Evolutionary conservation across 257 asterid species (phyloP), one percentile per base, ranked within the genome.

Genomic region (Gentiana dahurica): DNA sequence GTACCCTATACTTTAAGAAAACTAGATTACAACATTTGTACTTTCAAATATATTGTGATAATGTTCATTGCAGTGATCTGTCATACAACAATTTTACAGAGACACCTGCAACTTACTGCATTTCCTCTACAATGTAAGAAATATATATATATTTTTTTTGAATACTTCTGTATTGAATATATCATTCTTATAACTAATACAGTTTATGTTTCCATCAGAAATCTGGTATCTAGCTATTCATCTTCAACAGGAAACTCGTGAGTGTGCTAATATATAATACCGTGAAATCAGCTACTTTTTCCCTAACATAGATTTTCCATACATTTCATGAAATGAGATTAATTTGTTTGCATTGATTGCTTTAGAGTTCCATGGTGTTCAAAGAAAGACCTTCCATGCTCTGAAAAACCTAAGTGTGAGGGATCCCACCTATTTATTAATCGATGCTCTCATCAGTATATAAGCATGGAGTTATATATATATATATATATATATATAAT

Each of bases 31-130:
- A 24, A 24, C 24, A 24, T 24, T 24, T 24, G 24, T 41, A 41
- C 44, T 41, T 41, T 2, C 9, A 41, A 41, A 51, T 8, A 58
- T 57, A n/a, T 5, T 50, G 32, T 67, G 54, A 41, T 58, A 50
- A 63, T 53, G 47, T 44, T 63, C 61, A 4, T 59, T 90, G 84
- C 94, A 91, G 96, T 8, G 98, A 91, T 78, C 33, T 91, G 62
- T 87, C 98, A 7, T 78, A 87, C 83, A 91, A 91, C 76, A 79
- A 81, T 62, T 87, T 91, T 62, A 82, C 87, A 6, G 55, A 12
- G 36, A 35, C 80, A 60, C 59, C 76, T 39, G 3, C 47, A 58
- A 0, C 24, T 9, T 64, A 70, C 65, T 87, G 98, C 72, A 75
- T 63, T 41, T 38, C 70, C 62, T 2, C 80, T 59, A 53, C 5